Conservation (phyloP, 352 stramenopile species). For the Globisporangium paroecandrum region DNA sequence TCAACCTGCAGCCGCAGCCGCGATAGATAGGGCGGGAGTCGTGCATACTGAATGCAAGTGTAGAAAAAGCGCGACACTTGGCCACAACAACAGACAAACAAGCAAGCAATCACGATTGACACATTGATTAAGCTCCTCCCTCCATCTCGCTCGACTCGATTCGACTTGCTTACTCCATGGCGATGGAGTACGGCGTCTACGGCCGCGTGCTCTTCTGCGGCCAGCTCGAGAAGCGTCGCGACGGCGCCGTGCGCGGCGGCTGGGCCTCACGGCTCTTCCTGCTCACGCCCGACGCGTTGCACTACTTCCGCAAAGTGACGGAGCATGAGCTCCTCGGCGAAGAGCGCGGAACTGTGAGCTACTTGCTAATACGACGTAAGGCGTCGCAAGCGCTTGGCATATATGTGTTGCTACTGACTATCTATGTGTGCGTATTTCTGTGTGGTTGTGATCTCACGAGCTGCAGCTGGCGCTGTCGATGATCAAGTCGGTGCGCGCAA, state of each 20-base stretch:
- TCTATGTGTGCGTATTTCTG: not conserved
- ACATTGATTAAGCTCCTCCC: not conserved
- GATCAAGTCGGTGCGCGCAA: conserved; percentile 70
- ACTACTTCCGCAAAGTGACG: conserved; percentile 77
- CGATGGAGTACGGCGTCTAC: conserved; percentile 67
- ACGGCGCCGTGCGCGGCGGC: conserved; percentile 65
- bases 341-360: conserved; percentile 61
- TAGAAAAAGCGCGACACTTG: conserved; percentile 2
- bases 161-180: not conserved
- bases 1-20: not conserved
- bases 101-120: not conserved
- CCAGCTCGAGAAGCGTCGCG: conserved; percentile 71
- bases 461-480: conserved; percentile 51
- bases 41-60: conserved; percentile 8
- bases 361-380: not conserved
- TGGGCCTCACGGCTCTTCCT: conserved; percentile 82
- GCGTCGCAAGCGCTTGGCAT: no score
- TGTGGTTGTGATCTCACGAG: not conserved
- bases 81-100: not conserved
- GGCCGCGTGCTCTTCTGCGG: conserved; percentile 73
- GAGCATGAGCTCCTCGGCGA: conserved; percentile 77
- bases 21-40: not conserved
- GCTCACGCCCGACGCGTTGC: conserved; percentile 67
- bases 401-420: not conserved
- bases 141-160: not conserved